Evolutionary conservation across 1,284 basidiomycete genomes (phyloP).

Genomic region (Quambalaria eucalypti): DNA sequence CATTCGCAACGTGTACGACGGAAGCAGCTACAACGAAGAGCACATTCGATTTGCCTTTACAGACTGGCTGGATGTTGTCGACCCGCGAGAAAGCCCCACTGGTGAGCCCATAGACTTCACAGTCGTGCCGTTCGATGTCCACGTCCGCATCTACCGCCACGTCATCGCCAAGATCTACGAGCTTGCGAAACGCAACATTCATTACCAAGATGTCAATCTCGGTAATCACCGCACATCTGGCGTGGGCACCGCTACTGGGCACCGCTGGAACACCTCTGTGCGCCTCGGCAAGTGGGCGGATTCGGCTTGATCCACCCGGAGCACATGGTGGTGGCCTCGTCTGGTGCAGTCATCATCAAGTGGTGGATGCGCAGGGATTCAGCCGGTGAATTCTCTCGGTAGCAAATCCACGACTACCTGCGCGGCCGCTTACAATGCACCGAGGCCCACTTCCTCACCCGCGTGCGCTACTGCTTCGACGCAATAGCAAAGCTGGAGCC

Average conservation of each 20-base stretch:
- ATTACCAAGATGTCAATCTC: too few relatives aligned
- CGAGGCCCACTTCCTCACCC: neutral
- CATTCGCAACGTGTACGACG: too few relatives aligned
- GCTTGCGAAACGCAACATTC: too few relatives aligned
- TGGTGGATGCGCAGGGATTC: neutral
- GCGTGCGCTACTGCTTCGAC: neutral
- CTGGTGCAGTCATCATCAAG: neutral
- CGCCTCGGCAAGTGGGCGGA: neutral
- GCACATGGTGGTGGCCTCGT: neutral
- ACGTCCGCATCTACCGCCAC: too few relatives aligned
- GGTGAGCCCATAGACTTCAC: too few relatives aligned
- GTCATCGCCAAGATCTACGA: too few relatives aligned
- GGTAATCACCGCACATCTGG: too few relatives aligned
- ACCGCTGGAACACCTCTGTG: neutral
- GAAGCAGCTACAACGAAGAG: too few relatives aligned
- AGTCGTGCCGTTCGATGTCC: too few relatives aligned
- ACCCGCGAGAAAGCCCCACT: too few relatives aligned
- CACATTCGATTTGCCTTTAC: too few relatives aligned
- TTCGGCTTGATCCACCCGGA: neutral
- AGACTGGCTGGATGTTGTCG: too few relatives aligned
- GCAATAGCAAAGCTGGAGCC: neutral
- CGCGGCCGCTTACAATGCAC: neutral
- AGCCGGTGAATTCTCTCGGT: neutral
- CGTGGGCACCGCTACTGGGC: neutral
- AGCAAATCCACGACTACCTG: neutral